Percentiles rank a stretch among this genome's conserved stretches.
Conservation (phyloP, 805 yeast genomes). For the Wickerhamomyces chambardii region DNA sequence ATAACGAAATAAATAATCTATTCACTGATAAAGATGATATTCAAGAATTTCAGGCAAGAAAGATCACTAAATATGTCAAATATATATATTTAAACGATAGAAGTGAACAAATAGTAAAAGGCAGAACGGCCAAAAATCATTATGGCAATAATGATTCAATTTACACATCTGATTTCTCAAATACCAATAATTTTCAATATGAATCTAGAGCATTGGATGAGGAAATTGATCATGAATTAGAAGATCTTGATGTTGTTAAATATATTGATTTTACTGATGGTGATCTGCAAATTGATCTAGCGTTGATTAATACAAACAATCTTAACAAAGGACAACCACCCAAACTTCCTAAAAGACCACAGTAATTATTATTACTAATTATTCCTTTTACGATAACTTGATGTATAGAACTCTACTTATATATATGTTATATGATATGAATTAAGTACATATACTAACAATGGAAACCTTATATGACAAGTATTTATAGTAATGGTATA, state of each 20-base stretch:
- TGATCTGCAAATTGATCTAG: background rate
- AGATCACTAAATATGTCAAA: slow-evolving; percentile 36
- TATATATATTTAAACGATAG: slow-evolving; percentile 24
- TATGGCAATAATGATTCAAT: background rate
- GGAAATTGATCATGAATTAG: slow-evolving; percentile 4
- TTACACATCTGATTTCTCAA: background rate
- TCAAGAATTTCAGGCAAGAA: slow-evolving; percentile 42
- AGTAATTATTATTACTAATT: too few relatives aligned
- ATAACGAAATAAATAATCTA: slow-evolving; percentile 11
- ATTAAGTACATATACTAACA: too few relatives aligned
- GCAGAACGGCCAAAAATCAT: background rate
- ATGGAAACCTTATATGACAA: too few relatives aligned
- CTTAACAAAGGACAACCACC: background rate
- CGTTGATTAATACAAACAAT: background rate
- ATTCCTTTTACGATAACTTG: too few relatives aligned
- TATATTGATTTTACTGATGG: background rate
- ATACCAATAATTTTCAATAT: too few relatives aligned
- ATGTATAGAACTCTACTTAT: too few relatives aligned
- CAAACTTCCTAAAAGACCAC: background rate
- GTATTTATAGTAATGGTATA: too few relatives aligned
- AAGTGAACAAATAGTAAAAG: slow-evolving; percentile 4
- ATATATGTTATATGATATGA: too few relatives aligned
- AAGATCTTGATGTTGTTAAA: background rate
- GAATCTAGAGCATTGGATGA: background rate
- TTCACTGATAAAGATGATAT: slow-evolving; percentile 35